A percentile compares a stretch with the other conserved stretches of the same genome.
phyloP scores from a whole-genome alignment of 2,329 filamentous ascomycete genomes.

The Alternaria rosae region DNA sequence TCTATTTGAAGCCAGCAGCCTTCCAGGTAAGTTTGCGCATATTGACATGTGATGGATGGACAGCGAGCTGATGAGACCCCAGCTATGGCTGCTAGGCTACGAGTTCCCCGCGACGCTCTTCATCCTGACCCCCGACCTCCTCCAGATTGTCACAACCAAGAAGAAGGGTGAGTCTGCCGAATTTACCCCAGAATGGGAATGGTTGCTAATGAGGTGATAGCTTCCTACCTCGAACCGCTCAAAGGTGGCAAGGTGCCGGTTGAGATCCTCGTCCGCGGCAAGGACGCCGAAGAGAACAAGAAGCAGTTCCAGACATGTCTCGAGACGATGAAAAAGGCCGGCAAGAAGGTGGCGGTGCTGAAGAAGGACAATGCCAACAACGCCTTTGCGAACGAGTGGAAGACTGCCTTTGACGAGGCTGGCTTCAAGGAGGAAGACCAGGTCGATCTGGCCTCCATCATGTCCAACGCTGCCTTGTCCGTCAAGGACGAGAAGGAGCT shows the following conservation, averaged over 20 bases:
- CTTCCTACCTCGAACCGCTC: slow-evolving; percentile 89
- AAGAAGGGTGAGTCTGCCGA: slow-evolving; percentile 78
- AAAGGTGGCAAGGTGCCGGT: slow-evolving; percentile 92
- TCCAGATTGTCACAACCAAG: slow-evolving; percentile 93
- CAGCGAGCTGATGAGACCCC: slow-evolving; percentile 30
- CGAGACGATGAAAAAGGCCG: slow-evolving; percentile 85
- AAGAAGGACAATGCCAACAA: slow-evolving; percentile 84
- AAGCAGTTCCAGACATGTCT: slow-evolving; percentile 86
- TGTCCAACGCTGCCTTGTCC: slow-evolving; percentile 84
- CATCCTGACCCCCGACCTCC: slow-evolving; percentile 84
- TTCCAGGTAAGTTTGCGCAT: slow-evolving; percentile 74
- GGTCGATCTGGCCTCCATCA: slow-evolving; percentile 81
- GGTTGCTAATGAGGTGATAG: slow-evolving; percentile 59
- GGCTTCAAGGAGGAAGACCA: slow-evolving; percentile 87
- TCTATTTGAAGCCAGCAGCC: slow-evolving; percentile 95
- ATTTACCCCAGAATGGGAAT: neutral
- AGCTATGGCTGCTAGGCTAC: slow-evolving; percentile 99
- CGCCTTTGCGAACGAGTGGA: slow-evolving; percentile 97
- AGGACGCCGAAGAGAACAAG: slow-evolving; percentile 89
- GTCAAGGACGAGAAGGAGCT: slow-evolving; percentile 96
- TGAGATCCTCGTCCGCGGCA: slow-evolving; percentile 89
- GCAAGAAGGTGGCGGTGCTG: slow-evolving; percentile 89
- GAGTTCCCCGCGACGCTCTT: slow-evolving; percentile 97
- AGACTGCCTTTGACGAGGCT: slow-evolving; percentile 73
- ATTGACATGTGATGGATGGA: neutral